These are phyloP conservation scores for Taphrina deformans DNA, from an alignment of 1,139 yeast genomes.

Conservation along the genomic window DNA sequence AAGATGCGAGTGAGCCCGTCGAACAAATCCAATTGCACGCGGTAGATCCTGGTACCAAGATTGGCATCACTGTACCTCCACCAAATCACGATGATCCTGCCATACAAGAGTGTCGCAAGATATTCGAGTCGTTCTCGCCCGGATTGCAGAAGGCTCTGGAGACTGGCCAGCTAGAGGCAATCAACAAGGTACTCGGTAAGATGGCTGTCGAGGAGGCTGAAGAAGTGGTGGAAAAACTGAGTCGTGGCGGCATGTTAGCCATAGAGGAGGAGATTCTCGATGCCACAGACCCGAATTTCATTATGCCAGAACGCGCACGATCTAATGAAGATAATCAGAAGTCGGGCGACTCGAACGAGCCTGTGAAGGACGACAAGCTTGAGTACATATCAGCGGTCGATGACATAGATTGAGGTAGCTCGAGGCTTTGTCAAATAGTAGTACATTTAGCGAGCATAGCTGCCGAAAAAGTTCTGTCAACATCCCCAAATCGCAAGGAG, in stretches of 20 bases:
- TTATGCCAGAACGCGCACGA: constrained; percentile 23
- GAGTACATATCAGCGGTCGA: constrained; percentile 9
- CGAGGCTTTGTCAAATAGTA: too few species aligned
- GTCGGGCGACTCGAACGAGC: background rate
- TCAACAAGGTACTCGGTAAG: constrained; percentile 78
- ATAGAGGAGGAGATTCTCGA: constrained; percentile 75
- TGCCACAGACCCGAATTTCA: constrained; percentile 52
- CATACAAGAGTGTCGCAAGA: constrained; percentile 52
- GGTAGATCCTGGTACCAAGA: constrained; percentile 77
- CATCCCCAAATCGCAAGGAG: too few species aligned
- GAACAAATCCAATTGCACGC: constrained; percentile 85
- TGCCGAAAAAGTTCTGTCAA: background rate
- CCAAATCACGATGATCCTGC: constrained; percentile 49
- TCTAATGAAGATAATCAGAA: background rate
- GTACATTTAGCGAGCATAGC: background rate
- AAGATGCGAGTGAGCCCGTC: constrained; percentile 53
- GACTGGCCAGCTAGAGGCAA: constrained; percentile 69
- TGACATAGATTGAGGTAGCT: constrained; percentile 16
- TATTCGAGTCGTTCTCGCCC: constrained; percentile 58
- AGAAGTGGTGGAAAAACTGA: constrained; percentile 65
- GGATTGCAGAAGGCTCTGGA: constrained; percentile 75
- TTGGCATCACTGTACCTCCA: constrained; percentile 69
- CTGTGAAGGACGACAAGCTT: background rate
- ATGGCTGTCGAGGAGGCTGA: constrained; percentile 81
- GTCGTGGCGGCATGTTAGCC: constrained; percentile 80